Base-by-base conservation (phyloP, 441 rosid species). In the Brassica balearica region DNA sequence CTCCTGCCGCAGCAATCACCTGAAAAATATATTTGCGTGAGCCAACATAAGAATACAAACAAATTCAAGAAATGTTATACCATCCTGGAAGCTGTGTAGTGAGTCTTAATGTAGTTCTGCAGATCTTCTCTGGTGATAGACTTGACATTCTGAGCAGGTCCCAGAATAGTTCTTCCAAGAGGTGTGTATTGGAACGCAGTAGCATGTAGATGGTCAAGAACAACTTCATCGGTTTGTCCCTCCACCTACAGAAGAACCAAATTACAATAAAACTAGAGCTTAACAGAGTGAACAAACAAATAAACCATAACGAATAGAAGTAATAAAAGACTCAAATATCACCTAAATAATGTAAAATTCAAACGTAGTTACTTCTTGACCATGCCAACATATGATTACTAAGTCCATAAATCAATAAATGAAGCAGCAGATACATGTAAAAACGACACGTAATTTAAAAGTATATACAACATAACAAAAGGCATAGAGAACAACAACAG, bases 31-130 rank as follows among this genome's bases (percentile, higher is more conserved):
- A 53, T 48, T 70, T 25, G 65, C 20, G 68, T 25, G 20, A 61
- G 10, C 14, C 5, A 81, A 51, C 53, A 43, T 68, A 41, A 69
- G 70, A 80, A 65, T 15, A 4, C 3, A 23, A 77, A 77, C 19
- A 72, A 72, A 72, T 56, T 32, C 51, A 11, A 53, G 11, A 14
- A 8, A 64, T 55, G 63, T 8, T 36, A 58, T 90, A 96, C 98
- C 98, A 94, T 94, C 84, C 99, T 91, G 36, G 99, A 97, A 83
- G 99, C 99, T 15, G 99, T 90, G 81, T 96, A 96, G 83, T 96
- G 99, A 34, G 98, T 91, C 75, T 88, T 85, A 65, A 96, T 94
- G 77, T 96, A 96, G 82, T 84, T 88, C 84, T 89, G 92, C 46
- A 96, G 93, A 82, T 96, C 85, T 65, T 81, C 90, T 78, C 86